Percentiles rank a stretch among this genome's conserved stretches.
Conservation (phyloP, 2,329 filamentous ascomycete species). For the Cytospora piceicola region DNA sequence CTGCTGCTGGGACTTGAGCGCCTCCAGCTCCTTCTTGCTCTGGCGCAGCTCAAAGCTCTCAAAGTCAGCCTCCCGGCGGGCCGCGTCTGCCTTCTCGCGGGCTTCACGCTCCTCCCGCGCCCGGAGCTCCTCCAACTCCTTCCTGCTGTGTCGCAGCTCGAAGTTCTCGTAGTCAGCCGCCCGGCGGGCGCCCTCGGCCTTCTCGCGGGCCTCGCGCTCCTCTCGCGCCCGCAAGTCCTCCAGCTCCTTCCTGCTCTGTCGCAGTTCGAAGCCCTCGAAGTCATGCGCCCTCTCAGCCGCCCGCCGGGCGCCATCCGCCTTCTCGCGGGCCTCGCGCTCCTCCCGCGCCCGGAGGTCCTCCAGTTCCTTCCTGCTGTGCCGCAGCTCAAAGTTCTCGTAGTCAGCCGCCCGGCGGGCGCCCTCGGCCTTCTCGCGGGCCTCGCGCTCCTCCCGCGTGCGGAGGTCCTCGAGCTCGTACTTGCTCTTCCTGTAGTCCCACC, state of each 20-base stretch:
- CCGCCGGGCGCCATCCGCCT: conserved; percentile 28
- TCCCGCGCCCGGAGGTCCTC: conserved; percentile 35
- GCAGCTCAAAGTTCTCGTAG: conserved; percentile 41
- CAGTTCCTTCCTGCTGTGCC: conserved; percentile 45
- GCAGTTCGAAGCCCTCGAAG: conserved; percentile 41
- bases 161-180: conserved; percentile 39
- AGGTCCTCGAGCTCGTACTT: conserved; percentile 50
- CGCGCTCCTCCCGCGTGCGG: conserved; percentile 47
- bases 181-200: conserved; percentile 28
- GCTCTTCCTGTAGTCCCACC: conserved; percentile 43
- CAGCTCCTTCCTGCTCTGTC: conserved; percentile 45
- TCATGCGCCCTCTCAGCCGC: conserved; percentile 37
- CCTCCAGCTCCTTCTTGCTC: conserved; percentile 46
- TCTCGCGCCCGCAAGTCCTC: conserved; percentile 35
- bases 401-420: conserved; percentile 33
- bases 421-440: conserved; percentile 34
- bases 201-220: conserved; percentile 28
- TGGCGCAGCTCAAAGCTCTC: conserved; percentile 44
- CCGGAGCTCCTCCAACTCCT: conserved; percentile 42
- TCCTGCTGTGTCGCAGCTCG: conserved; percentile 44
- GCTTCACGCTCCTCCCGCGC: conserved; percentile 22
- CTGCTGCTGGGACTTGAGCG: conserved; percentile 42
- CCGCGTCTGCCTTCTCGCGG: conserved; percentile 33
- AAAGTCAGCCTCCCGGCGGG: conserved; percentile 32
- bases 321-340: conserved; percentile 28